Evolutionary conservation across 805 yeast species (phyloP).

Genomic region (Metschnikowia gelsemii): DNA sequence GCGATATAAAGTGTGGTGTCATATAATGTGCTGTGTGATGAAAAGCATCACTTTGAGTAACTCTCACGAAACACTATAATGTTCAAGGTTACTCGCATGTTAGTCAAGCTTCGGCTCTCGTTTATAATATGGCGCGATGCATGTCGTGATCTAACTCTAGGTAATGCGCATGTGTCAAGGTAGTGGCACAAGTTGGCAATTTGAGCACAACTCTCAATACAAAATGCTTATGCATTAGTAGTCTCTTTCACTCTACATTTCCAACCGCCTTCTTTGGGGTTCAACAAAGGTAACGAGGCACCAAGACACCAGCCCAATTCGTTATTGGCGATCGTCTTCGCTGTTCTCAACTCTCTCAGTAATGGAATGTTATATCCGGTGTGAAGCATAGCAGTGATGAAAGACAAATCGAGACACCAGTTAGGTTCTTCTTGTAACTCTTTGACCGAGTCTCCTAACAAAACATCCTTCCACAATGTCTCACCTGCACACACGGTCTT

Average conservation of each 20-base stretch:
- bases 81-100: neutral
- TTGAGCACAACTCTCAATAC: neutral
- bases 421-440: conserved; percentile 77
- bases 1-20: neutral
- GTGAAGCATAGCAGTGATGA: conserved; percentile 85
- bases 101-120: conserved; percentile 3
- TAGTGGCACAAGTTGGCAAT: too few relatives aligned
- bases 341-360: conserved; percentile 85
- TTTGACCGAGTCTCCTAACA: conserved; percentile 62
- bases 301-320: conserved; percentile 99
- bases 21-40: neutral
- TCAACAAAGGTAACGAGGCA: conserved; percentile 89
- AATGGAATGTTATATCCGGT: conserved; percentile 97
- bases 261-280: conserved; percentile 62
- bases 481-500: conserved; percentile 84
- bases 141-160: conserved; percentile 2
- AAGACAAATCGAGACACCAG: conserved; percentile 92
- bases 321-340: conserved; percentile 81
- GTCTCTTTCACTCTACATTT: conserved; percentile 49
- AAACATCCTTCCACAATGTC: conserved; percentile 68
- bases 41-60: neutral
- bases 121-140: conserved; percentile 4
- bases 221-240: neutral
- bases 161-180: too few relatives aligned
- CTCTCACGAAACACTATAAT: neutral